These are phyloP conservation scores for Erodium maritimum DNA, from an alignment of 345 rosid species.

Conservation along the genomic window DNA sequence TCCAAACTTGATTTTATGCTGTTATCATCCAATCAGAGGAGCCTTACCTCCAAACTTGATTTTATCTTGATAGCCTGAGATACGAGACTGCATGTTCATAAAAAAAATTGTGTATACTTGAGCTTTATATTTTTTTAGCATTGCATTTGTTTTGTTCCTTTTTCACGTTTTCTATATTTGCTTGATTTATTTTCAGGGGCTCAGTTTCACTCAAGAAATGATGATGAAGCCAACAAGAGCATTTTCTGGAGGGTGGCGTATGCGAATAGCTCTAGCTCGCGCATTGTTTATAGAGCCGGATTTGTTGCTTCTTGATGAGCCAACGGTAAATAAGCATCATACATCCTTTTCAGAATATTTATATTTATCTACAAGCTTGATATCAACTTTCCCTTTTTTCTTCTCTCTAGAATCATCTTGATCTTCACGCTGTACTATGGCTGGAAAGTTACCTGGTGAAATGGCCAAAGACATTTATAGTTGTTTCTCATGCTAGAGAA, in stretches of 20 bases:
- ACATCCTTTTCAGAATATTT: conserved; percentile 1
- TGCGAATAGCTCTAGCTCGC: conserved; percentile 98
- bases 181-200: conserved; percentile 52
- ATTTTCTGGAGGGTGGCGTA: conserved; percentile 99
- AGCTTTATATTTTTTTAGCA: too few species aligned
- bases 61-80: too few species aligned
- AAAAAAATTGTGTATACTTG: too few species aligned
- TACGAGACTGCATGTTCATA: too few species aligned
- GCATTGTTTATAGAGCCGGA: conserved; percentile 93
- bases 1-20: too few species aligned
- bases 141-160: too few species aligned
- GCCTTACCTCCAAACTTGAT: too few species aligned
- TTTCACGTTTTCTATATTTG: not conserved
- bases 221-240: conserved; percentile 67
- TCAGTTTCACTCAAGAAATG: conserved; percentile 94
- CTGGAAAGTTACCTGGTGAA: conserved; percentile 82
- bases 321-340: conserved; percentile 45
- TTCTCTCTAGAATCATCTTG: conserved; percentile 87
- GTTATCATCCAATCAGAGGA: too few species aligned
- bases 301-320: conserved; percentile 92
- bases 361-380: conserved; percentile 3
- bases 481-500: conserved; percentile 97
- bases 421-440: conserved; percentile 98
- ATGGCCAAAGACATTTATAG: conserved; percentile 97
- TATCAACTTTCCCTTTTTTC: conserved; percentile 7